These are phyloP conservation scores for Botrytis porri DNA, from an alignment of 2,329 filamentous ascomycete genomes.

Conservation along the genomic window DNA sequence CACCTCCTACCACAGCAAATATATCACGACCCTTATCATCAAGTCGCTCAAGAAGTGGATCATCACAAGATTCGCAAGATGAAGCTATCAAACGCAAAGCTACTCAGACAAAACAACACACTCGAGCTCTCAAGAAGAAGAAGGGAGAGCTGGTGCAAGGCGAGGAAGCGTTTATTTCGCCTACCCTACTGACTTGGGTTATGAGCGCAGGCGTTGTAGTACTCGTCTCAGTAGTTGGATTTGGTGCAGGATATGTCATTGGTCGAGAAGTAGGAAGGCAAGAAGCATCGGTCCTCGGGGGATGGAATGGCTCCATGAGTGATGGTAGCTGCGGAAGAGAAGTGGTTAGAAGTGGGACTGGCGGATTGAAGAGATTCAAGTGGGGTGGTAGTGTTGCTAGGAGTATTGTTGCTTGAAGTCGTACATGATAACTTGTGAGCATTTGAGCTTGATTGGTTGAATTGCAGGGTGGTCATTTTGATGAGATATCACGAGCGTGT, in stretches of 20 bases:
- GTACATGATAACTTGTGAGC: not conserved
- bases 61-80: conserved; percentile 30
- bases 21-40: conserved; percentile 31
- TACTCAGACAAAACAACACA: conserved; percentile 46
- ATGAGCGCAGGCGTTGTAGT: conserved; percentile 66
- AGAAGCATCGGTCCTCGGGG: conserved; percentile 42
- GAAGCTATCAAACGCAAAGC: conserved; percentile 36
- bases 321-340: conserved; percentile 33
- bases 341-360: conserved; percentile 27
- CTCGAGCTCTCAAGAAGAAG: conserved; percentile 51
- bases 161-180: conserved; percentile 48
- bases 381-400: conserved; percentile 34
- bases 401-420: conserved; percentile 31
- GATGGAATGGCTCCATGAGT: conserved; percentile 29
- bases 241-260: conserved; percentile 66
- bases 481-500: not conserved
- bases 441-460: not conserved
- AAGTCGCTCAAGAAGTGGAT: conserved; percentile 28
- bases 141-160: conserved; percentile 39
- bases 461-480: not conserved
- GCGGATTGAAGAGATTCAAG: conserved; percentile 34
- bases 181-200: conserved; percentile 61
- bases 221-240: conserved; percentile 65
- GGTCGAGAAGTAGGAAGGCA: conserved; percentile 64
- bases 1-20: conserved; percentile 34